These are phyloP conservation scores for Penicillium cataractarum DNA, from an alignment of 495 filamentous ascomycete species.

Conservation along the genomic window DNA sequence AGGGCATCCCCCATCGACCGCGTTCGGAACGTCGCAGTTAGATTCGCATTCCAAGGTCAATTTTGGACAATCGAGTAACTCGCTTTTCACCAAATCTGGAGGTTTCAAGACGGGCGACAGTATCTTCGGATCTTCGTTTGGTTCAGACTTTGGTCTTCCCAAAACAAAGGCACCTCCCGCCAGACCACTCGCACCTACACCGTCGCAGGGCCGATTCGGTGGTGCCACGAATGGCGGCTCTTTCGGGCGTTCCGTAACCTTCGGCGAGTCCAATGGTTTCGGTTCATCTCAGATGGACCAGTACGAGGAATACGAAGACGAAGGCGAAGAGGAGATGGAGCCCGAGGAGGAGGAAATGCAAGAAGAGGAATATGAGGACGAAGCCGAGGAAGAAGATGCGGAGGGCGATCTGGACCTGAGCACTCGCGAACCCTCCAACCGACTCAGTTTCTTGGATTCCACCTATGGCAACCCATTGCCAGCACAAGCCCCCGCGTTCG, in stretches of 20 bases:
- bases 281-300: slow-evolving; percentile 38
- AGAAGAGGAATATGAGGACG: slow-evolving; percentile 37
- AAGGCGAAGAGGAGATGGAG: slow-evolving; percentile 31
- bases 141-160: slow-evolving; percentile 41
- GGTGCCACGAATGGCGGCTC: slow-evolving; percentile 43
- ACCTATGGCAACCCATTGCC: slow-evolving; percentile 32
- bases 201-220: slow-evolving; percentile 40
- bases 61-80: slow-evolving; percentile 33
- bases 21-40: slow-evolving; percentile 68
- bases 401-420: slow-evolving; percentile 33
- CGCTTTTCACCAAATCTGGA: slow-evolving; percentile 45
- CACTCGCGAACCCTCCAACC: slow-evolving; percentile 20
- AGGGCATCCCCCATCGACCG: slow-evolving; percentile 65
- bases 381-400: slow-evolving; percentile 32
- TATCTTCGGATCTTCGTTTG: slow-evolving; percentile 48
- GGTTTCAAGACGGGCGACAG: slow-evolving; percentile 47
- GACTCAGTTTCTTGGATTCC: slow-evolving; percentile 42
- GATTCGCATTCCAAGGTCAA: slow-evolving; percentile 43
- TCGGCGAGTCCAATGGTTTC: slow-evolving; percentile 35
- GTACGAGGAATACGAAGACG: slow-evolving; percentile 37
- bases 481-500: slow-evolving; percentile 17
- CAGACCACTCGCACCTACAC: slow-evolving; percentile 25
- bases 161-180: slow-evolving; percentile 32
- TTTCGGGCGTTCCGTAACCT: slow-evolving; percentile 43
- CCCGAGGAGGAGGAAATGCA: slow-evolving; percentile 32